Base-by-base conservation (phyloP, 495 filamentous ascomycete species). In the Mytilinidion resinicola region DNA sequence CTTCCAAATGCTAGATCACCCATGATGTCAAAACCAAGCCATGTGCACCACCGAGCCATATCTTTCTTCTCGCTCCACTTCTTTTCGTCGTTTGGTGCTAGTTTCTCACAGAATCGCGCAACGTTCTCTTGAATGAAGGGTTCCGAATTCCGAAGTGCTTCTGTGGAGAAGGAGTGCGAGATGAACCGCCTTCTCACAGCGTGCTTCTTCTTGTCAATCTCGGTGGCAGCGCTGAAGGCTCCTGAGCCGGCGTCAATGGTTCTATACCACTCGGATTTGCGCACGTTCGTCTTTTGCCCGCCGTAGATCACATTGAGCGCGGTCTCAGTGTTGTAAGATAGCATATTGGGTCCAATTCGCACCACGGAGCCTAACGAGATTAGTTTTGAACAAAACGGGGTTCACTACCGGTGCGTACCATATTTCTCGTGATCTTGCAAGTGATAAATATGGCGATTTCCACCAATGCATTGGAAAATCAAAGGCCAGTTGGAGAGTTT, bases 301-400 rank as follows among this genome's bases (percentile, higher is more conserved):
- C 80, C 80, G 51, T 71, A 62, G 54, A 71, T 71, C 8, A 63
- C 49, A 30, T 60, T 57, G 9, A 72, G 53, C 1, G 68, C 58
- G 4, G 62, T 57, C 8, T 36, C 46, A 3, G 67, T 68, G 56
- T 62, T 63, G 65, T 67, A 66, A 9, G 65, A 65, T 1, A 72
- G 48, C 1, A 57, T 63, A 47, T 70, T 65, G 0, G 69, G 64
- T 2, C 54, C 65, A 51, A 67, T 69, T 1, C 69, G 61, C 10
- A 72, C 62, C 30, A 71, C 56, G 12, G 59, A 57, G 8, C 69
- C 60, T 62, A n/a, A 9, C 17, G 30, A 37, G 43, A 19, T 37
- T 9, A 34, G 54, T 36, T 1, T 34, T 1, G 12, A 17, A 42
- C 9, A 17, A 42, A 3, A 59, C 7, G 17, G n/a, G 10, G 36